Conservation (phyloP, 192 early-diverging fungal genomes). For the Dissophora ornata region DNA sequence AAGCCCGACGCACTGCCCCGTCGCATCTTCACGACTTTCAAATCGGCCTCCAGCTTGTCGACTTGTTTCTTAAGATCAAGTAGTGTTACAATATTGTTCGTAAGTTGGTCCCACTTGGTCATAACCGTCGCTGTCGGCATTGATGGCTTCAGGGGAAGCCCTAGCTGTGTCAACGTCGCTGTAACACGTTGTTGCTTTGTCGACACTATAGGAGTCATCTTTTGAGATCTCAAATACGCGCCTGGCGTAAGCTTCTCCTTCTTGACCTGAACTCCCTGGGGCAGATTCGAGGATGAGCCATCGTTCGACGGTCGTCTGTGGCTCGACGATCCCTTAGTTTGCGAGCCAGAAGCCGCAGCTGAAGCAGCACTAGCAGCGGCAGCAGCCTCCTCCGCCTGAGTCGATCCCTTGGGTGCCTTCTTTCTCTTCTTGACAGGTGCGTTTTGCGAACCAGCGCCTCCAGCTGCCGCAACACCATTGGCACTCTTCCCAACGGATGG, state of each 20-base stretch:
- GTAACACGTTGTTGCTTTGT: constrained; percentile 49
- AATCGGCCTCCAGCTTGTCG: constrained; percentile 85
- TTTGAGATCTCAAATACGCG: constrained; percentile 71
- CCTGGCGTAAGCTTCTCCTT: constrained; percentile 71
- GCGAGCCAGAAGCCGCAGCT: background rate
- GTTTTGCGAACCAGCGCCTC: background rate
- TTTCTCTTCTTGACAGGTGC: constrained; percentile 37
- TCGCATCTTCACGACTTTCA: constrained; percentile 60
- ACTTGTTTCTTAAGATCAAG: constrained; percentile 86
- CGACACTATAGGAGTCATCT: constrained; percentile 65
- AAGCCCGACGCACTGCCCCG: constrained; percentile 49
- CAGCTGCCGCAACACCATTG: constrained; percentile 9
- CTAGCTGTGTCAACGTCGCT: constrained; percentile 22
- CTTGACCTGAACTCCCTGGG: constrained; percentile 40
- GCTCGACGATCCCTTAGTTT: constrained; percentile 22
- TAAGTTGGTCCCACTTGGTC: constrained; percentile 81
- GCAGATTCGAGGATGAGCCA: background rate
- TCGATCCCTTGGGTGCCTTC: constrained; percentile 47
- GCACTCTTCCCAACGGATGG: constrained; percentile 16
- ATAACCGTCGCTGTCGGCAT: constrained; percentile 88
- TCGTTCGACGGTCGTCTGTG: constrained; percentile 41
- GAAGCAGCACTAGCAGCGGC: background rate
- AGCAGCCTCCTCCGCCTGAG: constrained; percentile 20
- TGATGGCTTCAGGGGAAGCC: constrained; percentile 66
- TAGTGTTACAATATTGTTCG: constrained; percentile 77